Conservation (phyloP, 2,329 filamentous ascomycete genomes). For the Colletotrichum neosansevieriae region DNA sequence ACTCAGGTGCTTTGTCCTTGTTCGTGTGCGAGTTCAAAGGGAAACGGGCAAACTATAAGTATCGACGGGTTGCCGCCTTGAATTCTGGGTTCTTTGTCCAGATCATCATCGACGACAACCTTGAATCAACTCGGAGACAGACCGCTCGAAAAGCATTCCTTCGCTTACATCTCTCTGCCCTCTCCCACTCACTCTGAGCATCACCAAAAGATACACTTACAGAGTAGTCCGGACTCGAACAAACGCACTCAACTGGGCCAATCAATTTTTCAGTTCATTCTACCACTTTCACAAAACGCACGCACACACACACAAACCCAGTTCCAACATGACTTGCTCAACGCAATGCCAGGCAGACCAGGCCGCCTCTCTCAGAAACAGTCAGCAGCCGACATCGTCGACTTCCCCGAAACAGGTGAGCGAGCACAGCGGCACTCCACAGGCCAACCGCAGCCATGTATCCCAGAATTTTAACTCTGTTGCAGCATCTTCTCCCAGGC, state of each 20-base stretch:
- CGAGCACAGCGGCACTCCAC: constrained; percentile 3
- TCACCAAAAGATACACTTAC: neutral
- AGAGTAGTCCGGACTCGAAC: neutral
- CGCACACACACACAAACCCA: neutral
- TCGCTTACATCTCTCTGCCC: neutral
- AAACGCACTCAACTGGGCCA: neutral
- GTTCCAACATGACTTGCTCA: constrained; percentile 34
- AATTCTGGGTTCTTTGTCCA: constrained; percentile 14
- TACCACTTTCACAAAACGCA: neutral
- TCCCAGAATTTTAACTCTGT: constrained; percentile 25
- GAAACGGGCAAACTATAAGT: constrained; percentile 38
- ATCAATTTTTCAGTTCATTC: neutral
- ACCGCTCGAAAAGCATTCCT: constrained; percentile 12
- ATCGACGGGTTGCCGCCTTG: constrained; percentile 29
- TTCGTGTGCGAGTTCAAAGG: constrained; percentile 25
- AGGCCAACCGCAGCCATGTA: neutral
- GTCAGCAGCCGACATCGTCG: constrained; percentile 33
- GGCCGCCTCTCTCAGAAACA: constrained; percentile 27
- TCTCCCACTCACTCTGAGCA: neutral
- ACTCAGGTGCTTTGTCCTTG: constrained; percentile 36
- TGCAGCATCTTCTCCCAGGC: constrained; percentile 57
- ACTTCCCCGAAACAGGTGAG: constrained; percentile 34
- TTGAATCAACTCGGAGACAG: constrained; percentile 13
- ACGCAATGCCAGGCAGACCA: constrained; percentile 30
- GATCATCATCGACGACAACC: constrained; percentile 28